phyloP scores from a whole-genome alignment of 2,329 filamentous ascomycete genomes.

The Botryotinia calthae region DNA sequence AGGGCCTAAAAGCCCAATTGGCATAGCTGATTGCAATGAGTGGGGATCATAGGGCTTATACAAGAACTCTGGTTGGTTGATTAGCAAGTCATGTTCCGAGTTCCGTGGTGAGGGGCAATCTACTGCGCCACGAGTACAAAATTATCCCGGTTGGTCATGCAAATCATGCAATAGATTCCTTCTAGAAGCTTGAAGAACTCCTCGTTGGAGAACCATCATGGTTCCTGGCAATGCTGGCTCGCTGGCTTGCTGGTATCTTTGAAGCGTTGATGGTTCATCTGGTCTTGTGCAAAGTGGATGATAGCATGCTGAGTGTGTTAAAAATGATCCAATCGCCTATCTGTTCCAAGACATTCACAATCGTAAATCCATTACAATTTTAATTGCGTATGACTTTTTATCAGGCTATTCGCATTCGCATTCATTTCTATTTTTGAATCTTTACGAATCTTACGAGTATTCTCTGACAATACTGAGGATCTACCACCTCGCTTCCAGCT shows the following conservation, averaged over 20 bases:
- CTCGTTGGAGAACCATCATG: background rate
- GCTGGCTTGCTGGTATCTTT: background rate
- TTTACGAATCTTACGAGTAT: background rate
- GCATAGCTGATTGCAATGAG: background rate
- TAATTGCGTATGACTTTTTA: background rate
- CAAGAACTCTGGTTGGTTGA: background rate
- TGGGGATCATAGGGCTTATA: background rate
- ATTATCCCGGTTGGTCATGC: background rate
- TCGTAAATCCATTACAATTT: background rate
- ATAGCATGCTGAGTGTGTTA: background rate
- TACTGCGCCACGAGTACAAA: constrained; percentile 11
- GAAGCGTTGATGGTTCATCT: background rate
- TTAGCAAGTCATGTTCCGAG: background rate
- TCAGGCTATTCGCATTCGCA: background rate
- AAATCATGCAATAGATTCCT: constrained; percentile 4
- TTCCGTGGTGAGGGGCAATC: constrained; percentile 5
- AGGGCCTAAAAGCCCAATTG: background rate
- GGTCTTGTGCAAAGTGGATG: background rate
- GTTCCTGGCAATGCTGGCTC: background rate
- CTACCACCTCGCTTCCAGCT: constrained; percentile 1
- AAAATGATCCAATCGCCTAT: background rate
- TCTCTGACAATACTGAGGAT: background rate
- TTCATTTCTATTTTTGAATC: background rate
- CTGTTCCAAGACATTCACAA: background rate
- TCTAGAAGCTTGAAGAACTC: constrained; percentile 2